Evolutionary conservation across 2,329 filamentous ascomycete genomes (phyloP), one percentile per base, ranked within the genome.

Genomic region (Colletotrichum nymphaeae): DNA sequence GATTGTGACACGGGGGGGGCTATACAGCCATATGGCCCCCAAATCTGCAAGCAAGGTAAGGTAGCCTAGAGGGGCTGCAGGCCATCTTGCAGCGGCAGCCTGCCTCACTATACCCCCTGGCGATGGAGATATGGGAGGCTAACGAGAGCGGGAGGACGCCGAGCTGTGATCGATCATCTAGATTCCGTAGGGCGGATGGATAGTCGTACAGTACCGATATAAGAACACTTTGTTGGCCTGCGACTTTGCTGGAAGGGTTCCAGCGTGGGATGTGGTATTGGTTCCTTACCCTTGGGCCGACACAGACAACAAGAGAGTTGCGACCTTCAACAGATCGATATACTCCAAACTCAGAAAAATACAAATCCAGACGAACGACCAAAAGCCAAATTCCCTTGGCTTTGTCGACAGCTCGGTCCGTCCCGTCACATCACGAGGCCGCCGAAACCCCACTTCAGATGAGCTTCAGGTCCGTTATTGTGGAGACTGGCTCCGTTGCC

Each of bases 401-500:
- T 1, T 35, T 7, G n/a, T 55, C 30, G 53, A 14, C 65, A 69
- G 37, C 42, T 64, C 59, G 46, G 70, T 53, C 66, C 66, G 59
- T 32, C 59, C 66, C 42, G 65, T 30, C 24, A 60, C 35, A 55
- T 55, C 55, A 69, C 55, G 42, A 64, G 32, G 11, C 32, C 16
- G n/a, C 26, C 53, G 32, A 52, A 6, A 64, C 14, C 7, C 24
- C 46, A 49, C 35, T 62, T 71, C 62, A 71, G 56, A 74, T 72
- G 72, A 72, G 68, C 63, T 57, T 59, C 68, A 63, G 32, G 30
- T 74, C 72, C 57, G 69, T 72, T n/a, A 24, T 59, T 16, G 72
- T 72, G 42, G 72, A 74, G 32, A 30, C 67, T 49, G 72, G 69
- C 52, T 72, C 68, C 57, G 55, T 72, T 58, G 58, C 49, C 32